Base-by-base conservation (phyloP, 2,329 filamentous ascomycete genomes). In the Metarhizium brunneum region DNA sequence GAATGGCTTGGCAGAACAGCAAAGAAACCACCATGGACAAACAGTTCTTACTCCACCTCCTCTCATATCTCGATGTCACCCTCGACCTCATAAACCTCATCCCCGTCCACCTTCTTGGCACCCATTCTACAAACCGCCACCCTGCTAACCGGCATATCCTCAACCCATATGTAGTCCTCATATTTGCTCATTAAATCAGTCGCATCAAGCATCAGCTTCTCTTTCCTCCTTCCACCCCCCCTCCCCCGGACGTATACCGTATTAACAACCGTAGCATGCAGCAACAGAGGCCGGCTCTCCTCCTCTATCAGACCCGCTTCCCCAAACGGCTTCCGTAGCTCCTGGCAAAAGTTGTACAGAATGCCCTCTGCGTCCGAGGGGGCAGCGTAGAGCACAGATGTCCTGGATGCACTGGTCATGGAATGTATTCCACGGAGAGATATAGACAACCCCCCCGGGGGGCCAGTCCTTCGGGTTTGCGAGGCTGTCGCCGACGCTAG, bases 51-150 rank as follows among this genome's bases (percentile, higher is more conserved):
- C 25, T 1, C 7, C 10, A 4, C 38, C 7, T 3, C 29, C 43
- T 5, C 43, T 66, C 61, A 74, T 47, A 78, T 64, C 16, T 55
- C 65, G 40, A 80, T 70, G 64, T 80, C 76, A 4, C 73, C 78
- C 60, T 73, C 80, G 8, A 80, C 76, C 59, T 80, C 77, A 57
- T 83, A 84, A 13, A 68, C 76, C 59, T 73, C 75, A 54, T 77
- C 80, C 2, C 78, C 72, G 7, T 82, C 69, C 18, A 73, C 73
- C 62, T 81, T 84, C 75, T 85, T 87, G 10, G 90, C 90, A 0
- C 92, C 90, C 92, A 96, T 96, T 66, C 83, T 84, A 67, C 90
- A 96, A 42, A 96, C 85, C 51, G 86, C 84, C 45, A 96, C 71
- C 57, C 76, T 81, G 56, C 90, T 83, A n/a, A 96, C 67, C 16